phyloP scores from a whole-genome alignment of 2,329 filamentous ascomycete species.

The Cytospora chrysosperma region DNA sequence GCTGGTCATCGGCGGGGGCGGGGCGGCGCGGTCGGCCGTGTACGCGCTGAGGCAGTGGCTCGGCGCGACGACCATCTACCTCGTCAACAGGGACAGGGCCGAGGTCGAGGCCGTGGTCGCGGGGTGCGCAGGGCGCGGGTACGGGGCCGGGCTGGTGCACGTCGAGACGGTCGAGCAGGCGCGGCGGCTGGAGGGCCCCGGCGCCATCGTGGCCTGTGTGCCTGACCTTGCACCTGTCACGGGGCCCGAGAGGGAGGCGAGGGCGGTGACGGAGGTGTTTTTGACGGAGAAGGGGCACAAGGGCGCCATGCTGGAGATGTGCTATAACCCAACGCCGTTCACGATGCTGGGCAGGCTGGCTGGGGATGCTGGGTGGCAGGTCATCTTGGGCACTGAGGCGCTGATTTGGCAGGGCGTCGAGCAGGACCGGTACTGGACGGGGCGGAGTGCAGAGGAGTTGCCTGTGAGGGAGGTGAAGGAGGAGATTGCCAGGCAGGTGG shows the following conservation, averaged over 20 bases:
- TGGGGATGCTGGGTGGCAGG: constrained; percentile 64
- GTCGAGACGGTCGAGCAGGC: constrained; percentile 64
- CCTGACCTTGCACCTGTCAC: constrained; percentile 80
- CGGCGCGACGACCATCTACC: constrained; percentile 66
- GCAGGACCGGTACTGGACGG: constrained; percentile 66
- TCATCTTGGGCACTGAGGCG: constrained; percentile 74
- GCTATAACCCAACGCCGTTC: constrained; percentile 72
- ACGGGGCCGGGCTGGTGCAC: constrained; percentile 59
- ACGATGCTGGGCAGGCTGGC: constrained; percentile 65
- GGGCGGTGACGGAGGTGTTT: constrained; percentile 53
- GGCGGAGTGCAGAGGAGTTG: constrained; percentile 55
- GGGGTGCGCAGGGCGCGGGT: constrained; percentile 61
- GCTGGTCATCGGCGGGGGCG: constrained; percentile 74
- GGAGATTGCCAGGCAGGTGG: constrained; percentile 38
- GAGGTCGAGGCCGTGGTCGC: constrained; percentile 67
- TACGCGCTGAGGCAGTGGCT: constrained; percentile 73
- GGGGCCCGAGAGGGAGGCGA: constrained; percentile 58
- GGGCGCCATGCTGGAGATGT: constrained; percentile 77
- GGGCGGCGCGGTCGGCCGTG: constrained; percentile 73
- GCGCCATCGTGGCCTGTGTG: constrained; percentile 70
- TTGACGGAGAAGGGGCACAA: constrained; percentile 48
- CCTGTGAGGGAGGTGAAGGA: constrained; percentile 60
- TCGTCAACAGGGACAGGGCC: constrained; percentile 69
- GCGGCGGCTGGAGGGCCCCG: constrained; percentile 54
- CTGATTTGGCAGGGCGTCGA: constrained; percentile 76